phyloP scores from a whole-genome alignment of 768 basidiomycete species.

The Tephrocybe rancida region DNA sequence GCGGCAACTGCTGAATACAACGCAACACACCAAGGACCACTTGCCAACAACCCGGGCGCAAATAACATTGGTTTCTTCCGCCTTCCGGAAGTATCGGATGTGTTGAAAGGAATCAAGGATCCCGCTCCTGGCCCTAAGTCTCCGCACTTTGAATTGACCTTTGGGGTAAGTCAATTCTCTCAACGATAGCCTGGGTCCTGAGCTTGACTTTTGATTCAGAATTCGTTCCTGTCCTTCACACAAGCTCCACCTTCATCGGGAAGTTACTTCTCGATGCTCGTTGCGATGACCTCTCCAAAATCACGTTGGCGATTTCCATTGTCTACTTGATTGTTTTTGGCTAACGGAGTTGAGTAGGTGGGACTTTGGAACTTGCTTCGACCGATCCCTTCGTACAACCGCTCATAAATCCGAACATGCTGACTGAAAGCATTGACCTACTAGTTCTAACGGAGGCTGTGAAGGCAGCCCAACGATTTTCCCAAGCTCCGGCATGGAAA shows the following conservation, averaged over 20 bases:
- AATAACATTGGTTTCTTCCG: constrained; percentile 18
- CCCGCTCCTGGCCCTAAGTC: constrained; percentile 23
- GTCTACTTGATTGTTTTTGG: background rate
- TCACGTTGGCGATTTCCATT: constrained; percentile 10
- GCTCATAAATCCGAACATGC: constrained; percentile 14
- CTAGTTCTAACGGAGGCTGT: background rate
- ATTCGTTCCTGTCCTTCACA: constrained; percentile 6
- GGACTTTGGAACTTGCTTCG: constrained; percentile 10
- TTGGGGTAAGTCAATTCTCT: background rate
- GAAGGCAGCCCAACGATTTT: background rate
- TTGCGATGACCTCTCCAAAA: constrained; percentile 10
- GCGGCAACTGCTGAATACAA: constrained; percentile 20
- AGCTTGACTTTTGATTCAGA: background rate
- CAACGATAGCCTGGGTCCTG: no score
- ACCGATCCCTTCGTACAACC: constrained; percentile 10
- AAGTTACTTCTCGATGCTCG: constrained; percentile 6
- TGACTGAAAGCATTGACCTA: constrained; percentile 9
- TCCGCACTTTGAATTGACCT: constrained; percentile 24
- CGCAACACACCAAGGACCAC: constrained; percentile 19
- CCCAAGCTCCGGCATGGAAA: constrained; percentile 6
- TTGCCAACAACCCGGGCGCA: constrained; percentile 17
- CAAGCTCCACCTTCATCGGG: constrained; percentile 13
- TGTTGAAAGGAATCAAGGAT: constrained; percentile 15
- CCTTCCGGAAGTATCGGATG: constrained; percentile 7
- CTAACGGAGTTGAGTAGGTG: background rate